Evolutionary conservation across 441 rosid genomes (phyloP), one percentile per base, ranked within the genome.

Genomic region (Corymbia citriodora): DNA sequence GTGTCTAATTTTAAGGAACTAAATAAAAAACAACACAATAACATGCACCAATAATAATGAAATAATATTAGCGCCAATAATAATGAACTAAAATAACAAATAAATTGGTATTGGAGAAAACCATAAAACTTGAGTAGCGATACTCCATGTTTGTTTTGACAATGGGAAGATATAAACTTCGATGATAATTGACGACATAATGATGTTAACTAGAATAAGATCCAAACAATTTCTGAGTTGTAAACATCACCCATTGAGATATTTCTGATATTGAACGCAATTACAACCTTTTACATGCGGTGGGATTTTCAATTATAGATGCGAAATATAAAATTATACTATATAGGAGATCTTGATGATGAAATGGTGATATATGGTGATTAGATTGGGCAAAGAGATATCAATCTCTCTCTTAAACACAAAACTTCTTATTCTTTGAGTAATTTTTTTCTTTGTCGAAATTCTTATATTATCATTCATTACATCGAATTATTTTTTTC

Each of bases 181-280:
- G 13, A 25, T 27, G n/a, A 5, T 25, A 25, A 61, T 61, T 23
- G 25, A 57, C 5, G 15, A 25, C 1, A 19, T 25, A 12, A 61
- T 61, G 6, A 61, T 27, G 8, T 25, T 61, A 25, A 61, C 68
- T 27, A 25, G 68, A 61, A 61, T 27, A 61, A 61, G 5, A 27
- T 31, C 68, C 68, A 61, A 61, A 7, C 15, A 3, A 25, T 61
- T 61, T 61, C 8, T 3, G 5, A 13, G 68, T 61, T 5, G 27
- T 15, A 2, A 25, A 8, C 18, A n/a, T 10, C 72, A 65, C 15
- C 19, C 1, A 0, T 65, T 10, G 9, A 63, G 33, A n/a, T 65
- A n/a, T 65, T 65, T n/a, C 3, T 0, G 0, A 14, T 29, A 63
- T 12, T 12, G 16, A 65, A 65, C 2, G 5, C 6, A 0, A 65